A percentile compares a stretch with the other conserved stretches of the same genome.
phyloP scores from a whole-genome alignment of 23 red algal genomes.

The Chondrus crispus region DNA sequence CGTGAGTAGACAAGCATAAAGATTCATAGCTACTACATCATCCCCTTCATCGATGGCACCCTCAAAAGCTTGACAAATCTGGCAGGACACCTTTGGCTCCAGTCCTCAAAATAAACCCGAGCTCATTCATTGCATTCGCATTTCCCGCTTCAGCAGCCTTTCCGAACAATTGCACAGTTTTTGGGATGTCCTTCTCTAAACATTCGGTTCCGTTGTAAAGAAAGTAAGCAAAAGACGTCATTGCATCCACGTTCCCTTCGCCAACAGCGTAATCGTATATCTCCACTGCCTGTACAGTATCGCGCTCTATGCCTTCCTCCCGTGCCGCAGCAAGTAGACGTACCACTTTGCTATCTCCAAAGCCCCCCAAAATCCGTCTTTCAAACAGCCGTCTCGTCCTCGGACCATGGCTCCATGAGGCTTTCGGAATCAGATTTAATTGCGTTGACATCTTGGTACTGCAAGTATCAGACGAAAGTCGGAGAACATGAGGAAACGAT shows the following conservation, averaged over 20 bases:
- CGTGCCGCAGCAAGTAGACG: too few relatives aligned
- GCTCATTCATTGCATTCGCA: background rate
- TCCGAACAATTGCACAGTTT: background rate
- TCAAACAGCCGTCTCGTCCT: too few relatives aligned
- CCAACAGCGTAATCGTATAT: background rate
- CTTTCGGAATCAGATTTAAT: constrained; percentile 54
- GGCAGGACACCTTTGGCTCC: background rate
- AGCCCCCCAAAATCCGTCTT: constrained; percentile 32
- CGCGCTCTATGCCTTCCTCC: too few relatives aligned
- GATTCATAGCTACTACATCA: background rate
- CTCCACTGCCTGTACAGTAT: background rate
- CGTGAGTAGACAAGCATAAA: too few relatives aligned
- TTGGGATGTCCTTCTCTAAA: background rate
- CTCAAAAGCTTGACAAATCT: background rate
- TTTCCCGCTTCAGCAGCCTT: background rate
- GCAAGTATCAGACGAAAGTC: constrained; percentile 40
- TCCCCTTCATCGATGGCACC: background rate
- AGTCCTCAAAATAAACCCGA: background rate
- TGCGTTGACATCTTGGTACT: constrained; percentile 42
- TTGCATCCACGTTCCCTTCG: background rate
- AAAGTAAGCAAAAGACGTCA: background rate
- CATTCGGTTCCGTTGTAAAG: background rate
- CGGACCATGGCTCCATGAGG: constrained; percentile 58
- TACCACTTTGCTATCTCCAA: constrained; percentile 6
- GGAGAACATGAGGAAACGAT: constrained; percentile 48